These are phyloP conservation scores for Fusarium buxicola DNA, from an alignment of 2,329 filamentous ascomycete genomes.

Conservation along the genomic window DNA sequence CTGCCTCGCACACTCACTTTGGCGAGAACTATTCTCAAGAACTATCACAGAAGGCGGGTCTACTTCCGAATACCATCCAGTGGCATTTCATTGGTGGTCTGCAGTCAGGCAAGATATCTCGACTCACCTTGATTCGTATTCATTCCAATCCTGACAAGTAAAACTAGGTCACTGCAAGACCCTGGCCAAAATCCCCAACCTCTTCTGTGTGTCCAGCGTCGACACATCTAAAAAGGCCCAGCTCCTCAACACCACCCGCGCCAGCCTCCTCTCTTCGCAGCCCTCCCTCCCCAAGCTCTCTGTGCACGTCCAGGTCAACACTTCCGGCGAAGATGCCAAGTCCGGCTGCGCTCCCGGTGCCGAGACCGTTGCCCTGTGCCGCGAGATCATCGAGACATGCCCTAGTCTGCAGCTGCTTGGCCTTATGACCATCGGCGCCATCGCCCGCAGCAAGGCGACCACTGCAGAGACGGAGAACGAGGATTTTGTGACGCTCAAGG, in stretches of 20 bases:
- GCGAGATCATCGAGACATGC: slow-evolving; percentile 76
- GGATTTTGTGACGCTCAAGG: slow-evolving; percentile 79
- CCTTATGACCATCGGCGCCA: slow-evolving; percentile 97
- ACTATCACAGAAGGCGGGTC: slow-evolving; percentile 82
- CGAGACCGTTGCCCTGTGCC: slow-evolving; percentile 73
- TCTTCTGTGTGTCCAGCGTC: slow-evolving; percentile 92
- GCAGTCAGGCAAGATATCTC: slow-evolving; percentile 71
- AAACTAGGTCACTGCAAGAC: slow-evolving; percentile 84
- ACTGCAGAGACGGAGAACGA: slow-evolving; percentile 87
- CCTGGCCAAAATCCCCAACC: slow-evolving; percentile 86
- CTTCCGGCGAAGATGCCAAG: slow-evolving; percentile 87
- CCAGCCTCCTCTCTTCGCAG: slow-evolving; percentile 61
- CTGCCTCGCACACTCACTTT: slow-evolving; percentile 77
- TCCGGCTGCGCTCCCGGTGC: slow-evolving; percentile 79
- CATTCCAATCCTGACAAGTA: slow-evolving; percentile 15
- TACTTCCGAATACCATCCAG: slow-evolving; percentile 80
- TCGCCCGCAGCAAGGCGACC: slow-evolving; percentile 82
- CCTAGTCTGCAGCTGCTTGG: slow-evolving; percentile 80
- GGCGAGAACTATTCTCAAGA: slow-evolving; percentile 98
- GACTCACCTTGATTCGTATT: background rate
- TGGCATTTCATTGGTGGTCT: slow-evolving; percentile 99
- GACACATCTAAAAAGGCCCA: slow-evolving; percentile 90
- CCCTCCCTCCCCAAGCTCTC: slow-evolving; percentile 63
- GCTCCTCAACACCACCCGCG: slow-evolving; percentile 81
- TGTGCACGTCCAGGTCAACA: slow-evolving; percentile 95